phyloP scores from a whole-genome alignment of 345 rosid species.

The Eucalyptus tenuipes region DNA sequence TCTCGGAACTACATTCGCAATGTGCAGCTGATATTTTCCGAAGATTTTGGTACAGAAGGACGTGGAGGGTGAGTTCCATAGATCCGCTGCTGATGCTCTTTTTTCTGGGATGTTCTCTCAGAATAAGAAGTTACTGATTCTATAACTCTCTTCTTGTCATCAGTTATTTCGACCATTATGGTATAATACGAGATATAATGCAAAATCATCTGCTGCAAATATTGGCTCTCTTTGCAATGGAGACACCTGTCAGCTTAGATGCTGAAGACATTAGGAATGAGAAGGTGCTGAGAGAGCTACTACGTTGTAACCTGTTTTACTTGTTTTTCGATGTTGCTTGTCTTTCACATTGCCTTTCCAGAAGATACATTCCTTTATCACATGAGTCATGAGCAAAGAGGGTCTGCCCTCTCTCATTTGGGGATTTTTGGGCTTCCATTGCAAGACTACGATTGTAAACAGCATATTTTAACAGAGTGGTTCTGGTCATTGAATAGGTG shows the following conservation, averaged over 20 bases:
- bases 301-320: not conserved
- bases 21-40: constrained; percentile 85
- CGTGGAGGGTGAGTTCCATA: constrained; percentile 63
- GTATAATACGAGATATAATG: constrained; percentile 90
- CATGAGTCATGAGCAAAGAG: not conserved
- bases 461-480: not conserved
- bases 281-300: constrained; percentile 35
- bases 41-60: constrained; percentile 96
- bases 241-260: constrained; percentile 92
- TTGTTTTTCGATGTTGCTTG: not conserved
- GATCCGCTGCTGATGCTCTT: not conserved
- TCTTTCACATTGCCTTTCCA: not conserved
- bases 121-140: not conserved
- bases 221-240: constrained; percentile 90
- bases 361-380: not conserved
- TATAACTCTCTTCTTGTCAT: not conserved
- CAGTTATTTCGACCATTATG: constrained; percentile 83
- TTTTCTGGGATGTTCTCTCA: not conserved
- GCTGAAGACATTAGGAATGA: constrained; percentile 92
- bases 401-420: not conserved
- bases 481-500: constrained; percentile 26
- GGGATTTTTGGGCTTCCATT: not conserved
- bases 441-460: not conserved
- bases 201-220: constrained; percentile 95
- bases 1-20: constrained; percentile 76